phyloP scores from a whole-genome alignment of 768 basidiomycete genomes.

The Trametopsis cervina region DNA sequence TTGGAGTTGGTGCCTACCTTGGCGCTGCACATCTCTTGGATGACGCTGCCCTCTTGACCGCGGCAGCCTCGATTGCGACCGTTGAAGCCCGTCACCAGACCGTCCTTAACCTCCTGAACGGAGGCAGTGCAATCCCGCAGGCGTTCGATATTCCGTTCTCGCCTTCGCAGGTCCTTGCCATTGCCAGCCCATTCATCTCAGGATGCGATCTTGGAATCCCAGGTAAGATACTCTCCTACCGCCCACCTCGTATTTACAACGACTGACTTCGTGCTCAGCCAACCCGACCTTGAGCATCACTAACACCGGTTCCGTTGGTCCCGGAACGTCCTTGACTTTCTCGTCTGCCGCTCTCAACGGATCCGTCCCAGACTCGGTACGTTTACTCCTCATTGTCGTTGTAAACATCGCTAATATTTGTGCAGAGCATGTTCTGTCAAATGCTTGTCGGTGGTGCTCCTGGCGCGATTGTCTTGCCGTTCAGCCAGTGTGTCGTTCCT shows the following conservation, averaged over 20 bases:
- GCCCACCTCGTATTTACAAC: too few species aligned
- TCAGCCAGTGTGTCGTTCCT: conserved; percentile 59
- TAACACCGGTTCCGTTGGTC: conserved; percentile 47
- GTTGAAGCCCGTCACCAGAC: conserved; percentile 83
- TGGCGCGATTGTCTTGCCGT: conserved; percentile 49
- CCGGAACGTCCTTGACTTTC: conserved; percentile 62
- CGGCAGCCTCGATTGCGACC: conserved; percentile 70
- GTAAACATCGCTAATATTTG: conserved; percentile 5
- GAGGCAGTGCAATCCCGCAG: conserved; percentile 53
- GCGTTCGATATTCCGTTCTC: conserved; percentile 70
- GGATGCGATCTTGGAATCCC: conserved; percentile 60
- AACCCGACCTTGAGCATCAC: conserved; percentile 57
- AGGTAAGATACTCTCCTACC: conserved; percentile 31
- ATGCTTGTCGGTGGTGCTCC: conserved; percentile 63
- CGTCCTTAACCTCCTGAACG: conserved; percentile 62
- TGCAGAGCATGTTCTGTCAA: conserved; percentile 60
- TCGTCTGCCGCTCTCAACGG: conserved; percentile 48
- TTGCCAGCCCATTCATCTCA: conserved; percentile 61
- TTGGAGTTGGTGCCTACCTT: conserved; percentile 73
- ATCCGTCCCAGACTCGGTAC: conserved; percentile 31
- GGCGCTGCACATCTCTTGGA: conserved; percentile 60
- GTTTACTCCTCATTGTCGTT: conserved; percentile 13
- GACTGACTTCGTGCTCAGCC: conserved; percentile 34
- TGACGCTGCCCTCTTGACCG: conserved; percentile 52
- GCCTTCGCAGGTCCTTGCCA: conserved; percentile 63